Base-by-base conservation (phyloP, 208 protist genomes). In the Herpetomonas samuelpessoai region DNA sequence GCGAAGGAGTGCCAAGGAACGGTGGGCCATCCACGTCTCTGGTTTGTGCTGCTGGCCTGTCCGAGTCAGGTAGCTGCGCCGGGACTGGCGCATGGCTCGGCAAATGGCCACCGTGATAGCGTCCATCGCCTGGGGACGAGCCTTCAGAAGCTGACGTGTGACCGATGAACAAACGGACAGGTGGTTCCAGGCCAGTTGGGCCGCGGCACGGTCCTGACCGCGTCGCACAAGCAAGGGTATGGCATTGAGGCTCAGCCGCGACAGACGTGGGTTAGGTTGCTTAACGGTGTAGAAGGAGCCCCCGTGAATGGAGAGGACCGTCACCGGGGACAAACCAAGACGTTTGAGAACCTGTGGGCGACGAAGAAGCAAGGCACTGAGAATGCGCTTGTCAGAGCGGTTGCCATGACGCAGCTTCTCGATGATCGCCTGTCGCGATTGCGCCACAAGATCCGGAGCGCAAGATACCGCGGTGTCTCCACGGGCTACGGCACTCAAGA, bases 101-200 rank as follows among this genome's bases (percentile, higher is more conserved):
- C 77, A 76, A 30, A 86, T 41, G 3, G 79, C 64, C 0, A 47
- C 49, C 1, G 75, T 69, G 1, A 64, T 68, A 29, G 55, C 30
- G 10, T 86, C 74, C 0, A 83, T 31, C 1, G 47, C 26, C 1
- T 28, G 28, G 4, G 74, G 62, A 47, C 67, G 57, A 29, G 46
- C 21, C 7, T 49, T 18, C 38, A 79, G 81, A 3, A 80, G n/a
- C 1, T 16, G 6, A 2, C 30, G 38, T 1, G 69, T 67, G 2
- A 46, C 41, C 0, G 53, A 18, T 16, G 63, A 73, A 12, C 57
- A 26, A 3, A 62, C 62, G 22, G 79, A 81, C 3, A 90, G 68
- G 62, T 90, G 83, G 50, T 90, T 90, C 83, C 83, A 90, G 12
- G 72, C 57, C 3, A 90, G n/a, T 18, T 66, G 68, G 6, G 83